Base-by-base conservation (phyloP, 2,329 filamentous ascomycete species). In the Calonectria leucothoes region DNA sequence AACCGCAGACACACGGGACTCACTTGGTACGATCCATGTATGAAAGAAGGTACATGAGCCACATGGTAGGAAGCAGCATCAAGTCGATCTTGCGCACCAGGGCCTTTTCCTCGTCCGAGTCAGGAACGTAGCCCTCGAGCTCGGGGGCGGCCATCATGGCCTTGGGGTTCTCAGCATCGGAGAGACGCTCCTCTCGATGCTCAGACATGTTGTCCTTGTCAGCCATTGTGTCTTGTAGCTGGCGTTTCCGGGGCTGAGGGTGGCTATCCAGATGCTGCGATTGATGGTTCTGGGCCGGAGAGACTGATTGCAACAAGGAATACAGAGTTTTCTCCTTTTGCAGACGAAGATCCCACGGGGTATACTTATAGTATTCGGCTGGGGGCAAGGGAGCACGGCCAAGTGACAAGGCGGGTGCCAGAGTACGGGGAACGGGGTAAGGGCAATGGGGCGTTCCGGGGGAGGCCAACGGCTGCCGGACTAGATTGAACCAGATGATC, bases 21-120 rank as follows among this genome's bases (percentile, higher is more conserved):
- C 86, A 94, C 94, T 96, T 61, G 92, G 88, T 89, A 35, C 89
- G 83, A 81, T 92, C 91, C 65, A 92, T 86, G 78, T 91, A 92
- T 76, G 88, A 90, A 3, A 92, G 83, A 0, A 92, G 83, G 75
- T 91, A 92, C 59, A 92, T 87, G 80, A 87, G 25, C 83, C 92
- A 86, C 92, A 94, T 73, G 89, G 82, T 83, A 4, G 88, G 88
- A 20, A 85, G 69, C 20, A 85, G 67, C 45, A 75, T 82, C 33
- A 88, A 75, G 14, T 87, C 82, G 76, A 89, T 84, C 79, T 84
- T 84, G 45, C 83, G 81, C 20, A 84, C 80, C 5, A 84, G 79
- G 51, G 77, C 79, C 71, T 79, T 81, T 74, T 84, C 83, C 64
- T 83, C 82, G 20, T 82, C 79, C 5, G 78, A 76, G n/a, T 76